phyloP scores from a whole-genome alignment of 306 rosid species.

The Inga leiocalycina region DNA sequence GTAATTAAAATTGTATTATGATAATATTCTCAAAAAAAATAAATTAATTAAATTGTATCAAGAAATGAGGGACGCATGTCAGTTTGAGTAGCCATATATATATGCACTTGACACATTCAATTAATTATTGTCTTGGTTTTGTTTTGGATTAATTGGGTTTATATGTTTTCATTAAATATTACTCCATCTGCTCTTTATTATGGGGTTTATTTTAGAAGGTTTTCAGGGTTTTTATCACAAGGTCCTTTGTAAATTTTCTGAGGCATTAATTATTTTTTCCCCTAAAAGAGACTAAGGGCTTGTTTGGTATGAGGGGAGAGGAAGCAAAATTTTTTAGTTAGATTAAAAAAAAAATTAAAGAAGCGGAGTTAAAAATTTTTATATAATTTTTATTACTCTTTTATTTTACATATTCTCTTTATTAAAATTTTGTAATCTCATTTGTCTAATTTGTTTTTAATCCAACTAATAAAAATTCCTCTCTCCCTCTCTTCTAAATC shows the following conservation, averaged over 20 bases:
- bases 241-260: background rate
- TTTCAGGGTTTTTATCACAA: background rate
- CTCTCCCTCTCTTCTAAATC: no score
- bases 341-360: no score
- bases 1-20: conserved; percentile 5
- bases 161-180: background rate
- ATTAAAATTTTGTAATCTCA: no score
- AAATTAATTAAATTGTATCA: background rate
- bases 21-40: background rate
- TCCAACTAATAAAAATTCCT: no score
- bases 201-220: background rate
- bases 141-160: background rate
- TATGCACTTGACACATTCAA: background rate
- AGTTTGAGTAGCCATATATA: background rate
- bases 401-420: no score
- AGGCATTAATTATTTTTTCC: background rate
- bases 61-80: background rate
- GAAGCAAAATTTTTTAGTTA: no score
- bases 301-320: no score
- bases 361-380: no score
- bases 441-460: no score
- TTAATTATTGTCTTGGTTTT: background rate
- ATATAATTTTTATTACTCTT: no score
- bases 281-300: background rate
- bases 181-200: no score